Evolutionary conservation across 73 alveolate genomes (phyloP).

Genomic region (Tetrahymena malaccensis): DNA sequence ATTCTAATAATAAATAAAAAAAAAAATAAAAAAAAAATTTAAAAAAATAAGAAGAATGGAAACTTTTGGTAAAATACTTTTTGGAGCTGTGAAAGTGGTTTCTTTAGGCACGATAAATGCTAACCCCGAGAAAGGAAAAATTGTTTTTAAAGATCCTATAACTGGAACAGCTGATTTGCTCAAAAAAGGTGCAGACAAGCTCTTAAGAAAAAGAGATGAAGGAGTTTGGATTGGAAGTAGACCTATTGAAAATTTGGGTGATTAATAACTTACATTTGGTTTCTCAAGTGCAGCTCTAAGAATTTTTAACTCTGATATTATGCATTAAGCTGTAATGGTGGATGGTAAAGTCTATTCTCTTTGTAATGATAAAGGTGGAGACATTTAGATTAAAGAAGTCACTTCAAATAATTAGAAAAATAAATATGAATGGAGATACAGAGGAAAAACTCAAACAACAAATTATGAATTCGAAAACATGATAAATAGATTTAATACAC

Average conservation of each 20-base stretch:
- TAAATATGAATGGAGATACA: neutral
- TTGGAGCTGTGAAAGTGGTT: too few species aligned
- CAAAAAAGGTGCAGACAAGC: neutral
- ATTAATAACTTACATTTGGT: neutral
- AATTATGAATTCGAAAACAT: neutral
- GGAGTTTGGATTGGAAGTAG: neutral
- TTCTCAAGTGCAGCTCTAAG: neutral
- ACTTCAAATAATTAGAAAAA: neutral
- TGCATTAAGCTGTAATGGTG: neutral
- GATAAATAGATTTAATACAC: too few species aligned
- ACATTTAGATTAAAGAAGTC: neutral
- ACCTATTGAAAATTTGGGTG: neutral
- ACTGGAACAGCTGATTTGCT: neutral
- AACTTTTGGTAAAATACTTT: too few species aligned
- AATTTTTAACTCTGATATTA: neutral
- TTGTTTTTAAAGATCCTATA: neutral
- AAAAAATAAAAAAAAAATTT: too few species aligned
- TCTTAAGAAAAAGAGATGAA: neutral
- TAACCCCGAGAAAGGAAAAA: too few species aligned
- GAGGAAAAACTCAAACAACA: neutral
- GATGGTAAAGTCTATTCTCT: neutral
- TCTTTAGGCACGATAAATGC: too few species aligned
- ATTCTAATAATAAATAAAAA: too few species aligned
- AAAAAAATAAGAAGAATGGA: too few species aligned
- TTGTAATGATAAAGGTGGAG: neutral